Base-by-base conservation (phyloP, 1,139 yeast genomes). In the Suhomyces panamericanus region DNA sequence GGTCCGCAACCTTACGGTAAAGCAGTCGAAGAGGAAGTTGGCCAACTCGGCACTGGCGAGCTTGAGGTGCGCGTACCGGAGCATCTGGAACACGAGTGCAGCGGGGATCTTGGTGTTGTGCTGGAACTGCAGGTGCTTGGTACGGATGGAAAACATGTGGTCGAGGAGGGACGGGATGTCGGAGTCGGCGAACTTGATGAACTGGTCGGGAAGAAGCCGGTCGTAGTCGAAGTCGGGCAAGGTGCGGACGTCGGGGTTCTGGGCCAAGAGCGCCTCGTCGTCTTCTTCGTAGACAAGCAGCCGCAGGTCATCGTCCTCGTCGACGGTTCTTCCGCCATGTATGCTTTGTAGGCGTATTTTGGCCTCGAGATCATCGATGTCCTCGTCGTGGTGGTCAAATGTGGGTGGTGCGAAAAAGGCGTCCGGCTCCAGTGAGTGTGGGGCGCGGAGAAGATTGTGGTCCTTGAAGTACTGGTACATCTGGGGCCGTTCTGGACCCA, bases 101-200 rank as follows among this genome's bases (percentile, higher is more conserved):
- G 93, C 89, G 0, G 91, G 88, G 12, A 80, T 64, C 36, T 81
- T 78, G 0, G 89, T 74, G 44, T 78, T 75, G 54, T 82, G 87
- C 28, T 69, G 72, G 42, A 70, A 75, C 7, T 60, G 47, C 1
- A 60, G 49, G 14, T 58, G 56, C 13, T 51, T 51, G 8, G 60
- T 53, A 38, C 77, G 56, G 44, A 85, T 62, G 3, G 63, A 59
- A 47, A 82, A 79, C 14, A 84, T 69, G 48, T 77, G 75, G 48
- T 83, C 82, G 44, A 85, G 67, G 24, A 85, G 70, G 11, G 73
- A 66, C 0, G 87, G 81, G 16, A 86, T 82, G 56, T 84, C 89
- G 47, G 78, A 76, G 54, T 85, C 90, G n/a, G 78, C 71, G 52
- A 83, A 83, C 51, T 78, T 77, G 39, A 85, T 69, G 51, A 55